phyloP scores from a whole-genome alignment of 306 rosid species.

The Vigna nakashimae region DNA sequence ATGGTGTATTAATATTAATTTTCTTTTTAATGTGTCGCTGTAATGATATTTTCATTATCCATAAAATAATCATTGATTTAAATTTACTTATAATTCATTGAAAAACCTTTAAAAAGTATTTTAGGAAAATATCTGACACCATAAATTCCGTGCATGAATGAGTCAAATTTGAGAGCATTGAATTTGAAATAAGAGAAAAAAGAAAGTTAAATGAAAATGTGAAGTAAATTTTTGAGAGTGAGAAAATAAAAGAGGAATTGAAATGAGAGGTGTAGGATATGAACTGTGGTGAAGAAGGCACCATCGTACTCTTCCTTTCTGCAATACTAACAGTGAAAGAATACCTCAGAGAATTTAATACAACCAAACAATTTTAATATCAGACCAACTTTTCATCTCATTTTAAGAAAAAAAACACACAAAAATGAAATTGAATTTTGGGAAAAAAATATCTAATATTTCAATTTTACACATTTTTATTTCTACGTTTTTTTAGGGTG shows the following conservation, averaged over 20 bases:
- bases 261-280: neutral
- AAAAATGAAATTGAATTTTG: too few relatives aligned
- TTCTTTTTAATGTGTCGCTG: neutral
- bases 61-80: too few relatives aligned
- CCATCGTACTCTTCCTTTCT: constrained; percentile 18
- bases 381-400: constrained; percentile 1
- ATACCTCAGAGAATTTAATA: constrained; percentile 42
- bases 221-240: neutral
- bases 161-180: neutral
- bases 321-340: constrained; percentile 44
- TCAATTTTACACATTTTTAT: too few relatives aligned
- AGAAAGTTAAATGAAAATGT: neutral
- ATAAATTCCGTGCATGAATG: neutral
- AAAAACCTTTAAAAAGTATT: too few relatives aligned
- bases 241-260: neutral
- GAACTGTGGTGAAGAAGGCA: neutral
- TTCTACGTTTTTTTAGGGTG: too few relatives aligned
- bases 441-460: too few relatives aligned
- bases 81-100: neutral
- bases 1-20: too few relatives aligned
- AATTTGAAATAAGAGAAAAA: neutral
- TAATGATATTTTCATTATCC: neutral
- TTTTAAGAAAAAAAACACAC: neutral
- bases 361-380: constrained; percentile 45
- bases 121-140: neutral